phyloP scores from a whole-genome alignment of 1,284 basidiomycete genomes.

The Trametes hirsuta region DNA sequence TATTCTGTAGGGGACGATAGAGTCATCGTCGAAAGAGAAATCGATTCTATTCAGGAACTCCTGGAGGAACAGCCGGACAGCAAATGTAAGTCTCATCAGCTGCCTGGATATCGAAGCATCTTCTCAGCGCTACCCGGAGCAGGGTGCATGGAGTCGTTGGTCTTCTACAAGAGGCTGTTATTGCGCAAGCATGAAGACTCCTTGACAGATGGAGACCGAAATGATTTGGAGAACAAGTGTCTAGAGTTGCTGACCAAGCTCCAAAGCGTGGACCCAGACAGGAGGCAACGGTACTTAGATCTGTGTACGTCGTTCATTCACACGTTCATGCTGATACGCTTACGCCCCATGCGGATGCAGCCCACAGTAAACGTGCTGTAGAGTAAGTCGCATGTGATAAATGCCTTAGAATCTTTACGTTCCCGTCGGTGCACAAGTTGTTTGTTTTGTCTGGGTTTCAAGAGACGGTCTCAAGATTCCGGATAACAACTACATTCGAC shows the following conservation, averaged over 20 bases:
- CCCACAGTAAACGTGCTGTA: neutral
- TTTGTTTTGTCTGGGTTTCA: too few relatives aligned
- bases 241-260: slow-evolving; percentile 54
- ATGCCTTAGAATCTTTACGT: too few relatives aligned
- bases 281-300: slow-evolving; percentile 64
- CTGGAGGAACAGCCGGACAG: slow-evolving; percentile 90
- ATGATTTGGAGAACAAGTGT: slow-evolving; percentile 51
- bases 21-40: slow-evolving; percentile 74
- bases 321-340: too few relatives aligned
- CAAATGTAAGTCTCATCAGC: slow-evolving; percentile 66
- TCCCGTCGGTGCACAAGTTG: too few relatives aligned
- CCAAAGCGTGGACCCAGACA: slow-evolving; percentile 58
- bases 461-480: too few relatives aligned
- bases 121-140: neutral
- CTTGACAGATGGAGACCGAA: slow-evolving; percentile 35
- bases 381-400: neutral
- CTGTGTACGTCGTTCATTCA: slow-evolving; percentile 49
- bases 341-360: neutral
- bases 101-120: neutral
- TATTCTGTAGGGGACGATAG: slow-evolving; percentile 48
- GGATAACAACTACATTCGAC: neutral
- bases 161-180: slow-evolving; percentile 74
- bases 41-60: slow-evolving; percentile 83
- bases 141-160: slow-evolving; percentile 96
- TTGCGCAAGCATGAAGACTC: slow-evolving; percentile 44